Evolutionary conservation across 495 filamentous ascomycete species (phyloP).

Genomic region (Hypoxylon cercidicola): DNA sequence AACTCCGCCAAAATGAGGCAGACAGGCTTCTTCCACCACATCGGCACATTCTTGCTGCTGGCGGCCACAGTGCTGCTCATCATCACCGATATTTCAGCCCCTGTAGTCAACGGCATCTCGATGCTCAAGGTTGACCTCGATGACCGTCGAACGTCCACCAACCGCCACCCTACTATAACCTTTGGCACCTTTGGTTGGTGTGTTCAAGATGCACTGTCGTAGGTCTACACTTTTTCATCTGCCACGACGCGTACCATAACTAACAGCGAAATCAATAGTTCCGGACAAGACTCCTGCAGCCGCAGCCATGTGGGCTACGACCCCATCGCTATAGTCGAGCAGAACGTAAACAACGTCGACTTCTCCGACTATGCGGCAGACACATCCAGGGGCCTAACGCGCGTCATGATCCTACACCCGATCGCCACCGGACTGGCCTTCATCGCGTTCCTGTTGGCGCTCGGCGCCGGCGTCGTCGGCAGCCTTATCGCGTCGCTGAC

Average conservation of each 20-base stretch:
- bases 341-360: slow-evolving; percentile 45
- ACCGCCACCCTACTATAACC: slow-evolving; percentile 49
- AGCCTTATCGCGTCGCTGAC: slow-evolving; percentile 61
- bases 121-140: slow-evolving; percentile 62
- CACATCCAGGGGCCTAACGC: slow-evolving; percentile 61
- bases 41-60: slow-evolving; percentile 69
- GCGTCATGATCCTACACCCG: slow-evolving; percentile 69
- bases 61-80: slow-evolving; percentile 64
- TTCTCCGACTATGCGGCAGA: slow-evolving; percentile 56
- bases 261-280: slow-evolving; percentile 37
- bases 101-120: slow-evolving; percentile 62
- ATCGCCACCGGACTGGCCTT: slow-evolving; percentile 66
- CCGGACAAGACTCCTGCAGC: slow-evolving; percentile 57
- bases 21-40: slow-evolving; percentile 65
- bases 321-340: slow-evolving; percentile 54
- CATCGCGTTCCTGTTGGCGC: slow-evolving; percentile 65
- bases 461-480: slow-evolving; percentile 64
- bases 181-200: slow-evolving; percentile 71
- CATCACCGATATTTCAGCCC: slow-evolving; percentile 67
- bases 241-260: not conserved
- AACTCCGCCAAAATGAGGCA: slow-evolving; percentile 52
- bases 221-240: slow-evolving; percentile 22
- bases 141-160: slow-evolving; percentile 18
- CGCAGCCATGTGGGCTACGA: slow-evolving; percentile 62
- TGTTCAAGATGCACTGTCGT: slow-evolving; percentile 48